These are phyloP conservation scores for Cercospora citrullina DNA, from an alignment of 2,329 filamentous ascomycete species.

Conservation along the genomic window DNA sequence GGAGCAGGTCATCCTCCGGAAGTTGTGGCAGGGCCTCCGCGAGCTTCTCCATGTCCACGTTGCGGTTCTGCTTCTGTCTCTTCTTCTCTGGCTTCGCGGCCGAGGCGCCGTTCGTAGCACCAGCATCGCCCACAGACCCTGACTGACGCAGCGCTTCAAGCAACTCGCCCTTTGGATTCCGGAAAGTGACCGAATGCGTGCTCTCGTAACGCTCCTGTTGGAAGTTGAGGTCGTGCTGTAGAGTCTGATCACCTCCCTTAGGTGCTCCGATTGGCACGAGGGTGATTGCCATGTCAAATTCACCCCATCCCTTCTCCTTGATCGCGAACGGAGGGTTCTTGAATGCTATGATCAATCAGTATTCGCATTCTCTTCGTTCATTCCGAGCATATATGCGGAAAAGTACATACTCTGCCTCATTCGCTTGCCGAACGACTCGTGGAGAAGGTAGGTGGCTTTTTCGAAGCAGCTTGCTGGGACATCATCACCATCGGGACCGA, in stretches of 20 bases:
- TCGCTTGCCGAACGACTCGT: conserved; percentile 86
- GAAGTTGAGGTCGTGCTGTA: conserved; percentile 93
- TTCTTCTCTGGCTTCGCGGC: conserved; percentile 71
- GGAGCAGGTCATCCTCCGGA: conserved; percentile 86
- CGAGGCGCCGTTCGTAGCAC: conserved; percentile 57
- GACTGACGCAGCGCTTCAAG: conserved; percentile 77
- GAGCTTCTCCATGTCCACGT: conserved; percentile 92
- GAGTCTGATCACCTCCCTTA: conserved; percentile 76
- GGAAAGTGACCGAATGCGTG: conserved; percentile 78
- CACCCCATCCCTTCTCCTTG: conserved; percentile 94
- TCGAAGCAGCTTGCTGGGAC: conserved; percentile 82
- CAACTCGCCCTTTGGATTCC: conserved; percentile 87
- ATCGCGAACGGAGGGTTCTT: conserved; percentile 84
- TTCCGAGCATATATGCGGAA: not conserved
- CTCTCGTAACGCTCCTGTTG: conserved; percentile 76
- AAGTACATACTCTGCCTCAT: conserved; percentile 58
- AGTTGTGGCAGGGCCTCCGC: conserved; percentile 88
- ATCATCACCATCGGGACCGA: conserved; percentile 85
- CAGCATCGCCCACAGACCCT: conserved; percentile 63
- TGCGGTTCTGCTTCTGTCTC: conserved; percentile 54
- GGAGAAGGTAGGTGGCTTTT: conserved; percentile 88
- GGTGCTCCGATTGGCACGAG: conserved; percentile 69
- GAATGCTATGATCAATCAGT: conserved; percentile 55
- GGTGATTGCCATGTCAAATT: conserved; percentile 92
- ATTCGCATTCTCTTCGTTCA: not conserved